phyloP scores from a whole-genome alignment of 177 flowering plant species.

The Vitis hybrid region DNA sequence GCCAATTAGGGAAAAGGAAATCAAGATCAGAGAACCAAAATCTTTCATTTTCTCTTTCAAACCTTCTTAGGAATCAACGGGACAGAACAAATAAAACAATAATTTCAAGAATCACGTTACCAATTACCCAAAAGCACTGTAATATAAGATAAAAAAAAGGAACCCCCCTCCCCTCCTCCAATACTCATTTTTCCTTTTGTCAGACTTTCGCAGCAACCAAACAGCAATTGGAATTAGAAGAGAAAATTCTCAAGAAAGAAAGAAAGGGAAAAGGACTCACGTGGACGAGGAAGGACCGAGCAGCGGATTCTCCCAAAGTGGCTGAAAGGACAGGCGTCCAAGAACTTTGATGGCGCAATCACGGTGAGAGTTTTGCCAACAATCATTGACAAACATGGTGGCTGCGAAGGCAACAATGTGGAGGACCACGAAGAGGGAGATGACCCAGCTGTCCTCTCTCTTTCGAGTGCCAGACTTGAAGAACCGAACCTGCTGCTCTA shows the following conservation, averaged over 20 bases:
- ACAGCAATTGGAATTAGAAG: not conserved
- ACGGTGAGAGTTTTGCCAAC: slow-evolving; percentile 55
- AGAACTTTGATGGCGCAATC: slow-evolving; percentile 45
- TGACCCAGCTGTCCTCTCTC: slow-evolving; percentile 59
- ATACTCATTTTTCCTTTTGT: too few relatives aligned
- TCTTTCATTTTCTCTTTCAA: too few relatives aligned
- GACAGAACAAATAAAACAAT: too few relatives aligned
- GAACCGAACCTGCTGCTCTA: slow-evolving; percentile 32
- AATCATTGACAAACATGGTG: slow-evolving; percentile 73
- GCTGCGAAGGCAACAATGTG: slow-evolving; percentile 56
- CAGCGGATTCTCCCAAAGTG: slow-evolving; percentile 73
- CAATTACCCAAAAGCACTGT: too few relatives aligned
- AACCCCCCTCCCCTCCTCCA: too few relatives aligned
- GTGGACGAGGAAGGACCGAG: slow-evolving; percentile 85
- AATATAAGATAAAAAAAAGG: too few relatives aligned
- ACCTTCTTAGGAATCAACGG: too few relatives aligned
- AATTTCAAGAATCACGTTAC: too few relatives aligned
- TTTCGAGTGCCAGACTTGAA: slow-evolving; percentile 37
- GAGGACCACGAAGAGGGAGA: slow-evolving; percentile 61
- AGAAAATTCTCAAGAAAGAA: not conserved
- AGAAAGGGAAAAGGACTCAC: slow-evolving; percentile 34
- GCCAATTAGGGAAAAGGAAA: too few relatives aligned
- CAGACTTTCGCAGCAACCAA: slow-evolving; percentile 6
- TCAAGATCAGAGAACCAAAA: too few relatives aligned
- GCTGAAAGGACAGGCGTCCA: slow-evolving; percentile 78